Conservation (phyloP, 169 alveolate genomes). For the Theileria annulata region DNA sequence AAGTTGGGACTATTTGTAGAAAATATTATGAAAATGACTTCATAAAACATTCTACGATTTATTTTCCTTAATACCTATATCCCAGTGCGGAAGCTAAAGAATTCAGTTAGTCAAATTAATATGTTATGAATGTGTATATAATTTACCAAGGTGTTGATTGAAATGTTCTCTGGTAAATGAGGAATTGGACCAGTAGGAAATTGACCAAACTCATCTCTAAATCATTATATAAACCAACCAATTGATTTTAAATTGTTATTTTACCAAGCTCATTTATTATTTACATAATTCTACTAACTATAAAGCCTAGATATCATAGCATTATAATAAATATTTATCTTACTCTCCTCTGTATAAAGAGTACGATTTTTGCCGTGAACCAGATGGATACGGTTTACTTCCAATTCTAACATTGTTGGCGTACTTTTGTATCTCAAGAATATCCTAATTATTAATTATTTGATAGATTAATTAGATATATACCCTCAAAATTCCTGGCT, state of each 20-base stretch:
- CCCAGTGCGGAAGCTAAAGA: conserved; percentile 65
- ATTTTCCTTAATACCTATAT: conserved; percentile 32
- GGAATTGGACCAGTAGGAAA: conserved; percentile 63
- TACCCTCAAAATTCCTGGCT: conserved; percentile 42
- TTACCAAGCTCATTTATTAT: neutral
- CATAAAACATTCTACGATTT: neutral
- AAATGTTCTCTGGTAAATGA: conserved; percentile 58
- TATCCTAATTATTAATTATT: conserved; percentile 18
- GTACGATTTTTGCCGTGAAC: neutral
- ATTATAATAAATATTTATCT: neutral
- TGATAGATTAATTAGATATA: neutral
- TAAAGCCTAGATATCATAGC: neutral
- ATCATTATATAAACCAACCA: neutral
- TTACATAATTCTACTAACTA: neutral
- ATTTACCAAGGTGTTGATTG: conserved; percentile 61
- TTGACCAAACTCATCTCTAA: conserved; percentile 24
- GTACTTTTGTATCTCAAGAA: conserved; percentile 56
- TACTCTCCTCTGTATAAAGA: conserved; percentile 10
- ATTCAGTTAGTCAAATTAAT: neutral
- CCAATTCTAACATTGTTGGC: conserved; percentile 48
- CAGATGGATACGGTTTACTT: neutral
- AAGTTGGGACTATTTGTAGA: neutral
- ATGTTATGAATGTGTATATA: neutral
- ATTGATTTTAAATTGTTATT: neutral
- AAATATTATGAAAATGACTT: neutral